A percentile compares a stretch with the other conserved stretches of the same genome.
These are phyloP conservation scores for Xylaria acuta DNA, from an alignment of 495 filamentous ascomycete species.

Conservation along the genomic window DNA sequence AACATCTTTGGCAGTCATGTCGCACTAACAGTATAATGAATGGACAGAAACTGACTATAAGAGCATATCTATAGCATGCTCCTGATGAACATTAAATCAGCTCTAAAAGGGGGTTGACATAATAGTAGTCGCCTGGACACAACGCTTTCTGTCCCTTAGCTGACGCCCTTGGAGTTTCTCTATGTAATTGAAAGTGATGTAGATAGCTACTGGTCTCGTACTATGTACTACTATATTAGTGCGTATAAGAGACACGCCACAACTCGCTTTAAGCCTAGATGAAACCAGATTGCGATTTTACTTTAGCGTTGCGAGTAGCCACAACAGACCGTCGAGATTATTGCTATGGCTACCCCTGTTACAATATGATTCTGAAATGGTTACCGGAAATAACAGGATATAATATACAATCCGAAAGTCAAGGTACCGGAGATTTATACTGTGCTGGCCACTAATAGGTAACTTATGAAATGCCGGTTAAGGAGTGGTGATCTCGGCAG, in stretches of 20 bases:
- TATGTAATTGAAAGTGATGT: background rate
- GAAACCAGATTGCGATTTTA: background rate
- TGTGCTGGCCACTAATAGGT: background rate
- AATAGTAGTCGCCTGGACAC: background rate
- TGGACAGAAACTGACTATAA: background rate
- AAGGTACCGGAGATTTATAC: constrained; percentile 8
- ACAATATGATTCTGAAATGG: background rate
- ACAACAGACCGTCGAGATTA: background rate
- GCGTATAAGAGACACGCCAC: background rate
- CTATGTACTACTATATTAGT: constrained; percentile 7
- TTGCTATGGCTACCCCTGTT: constrained; percentile 3
- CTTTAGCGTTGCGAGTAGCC: background rate
- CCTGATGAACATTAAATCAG: background rate
- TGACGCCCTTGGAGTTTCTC: background rate
- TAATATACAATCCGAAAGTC: background rate
- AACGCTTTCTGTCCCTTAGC: background rate
- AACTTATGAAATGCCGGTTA: constrained; percentile 16
- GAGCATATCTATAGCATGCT: background rate
- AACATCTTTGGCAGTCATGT: background rate
- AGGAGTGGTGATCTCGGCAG: constrained; percentile 21
- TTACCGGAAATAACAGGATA: constrained; percentile 22
- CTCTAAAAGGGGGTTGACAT: background rate
- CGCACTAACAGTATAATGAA: background rate
- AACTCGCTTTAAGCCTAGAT: background rate
- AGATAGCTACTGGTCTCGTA: background rate